These are phyloP conservation scores for Pseudozyma thailandica DNA, from an alignment of 1,284 basidiomycete genomes.

Conservation along the genomic window DNA sequence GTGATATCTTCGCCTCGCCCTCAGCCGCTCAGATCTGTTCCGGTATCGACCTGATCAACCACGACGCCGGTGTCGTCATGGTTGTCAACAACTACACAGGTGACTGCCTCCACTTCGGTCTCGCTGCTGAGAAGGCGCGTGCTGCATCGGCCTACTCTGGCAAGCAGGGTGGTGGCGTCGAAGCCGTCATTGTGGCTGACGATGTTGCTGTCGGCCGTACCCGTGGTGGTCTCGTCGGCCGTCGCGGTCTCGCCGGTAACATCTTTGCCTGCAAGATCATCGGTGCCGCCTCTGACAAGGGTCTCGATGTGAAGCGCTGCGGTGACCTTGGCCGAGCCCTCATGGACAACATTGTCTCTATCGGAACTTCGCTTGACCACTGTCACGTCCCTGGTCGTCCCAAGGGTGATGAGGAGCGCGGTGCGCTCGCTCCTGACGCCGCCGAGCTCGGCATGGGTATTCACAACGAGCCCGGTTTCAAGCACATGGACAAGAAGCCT, in stretches of 20 bases:
- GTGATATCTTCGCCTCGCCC: slow-evolving; percentile 72
- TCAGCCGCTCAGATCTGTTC: slow-evolving; percentile 70
- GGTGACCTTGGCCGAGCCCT: slow-evolving; percentile 73
- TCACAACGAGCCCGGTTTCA: slow-evolving; percentile 74
- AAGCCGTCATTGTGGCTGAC: slow-evolving; percentile 71
- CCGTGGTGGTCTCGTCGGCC: slow-evolving; percentile 70
- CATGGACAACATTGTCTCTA: slow-evolving; percentile 71
- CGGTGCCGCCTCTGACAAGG: slow-evolving; percentile 63
- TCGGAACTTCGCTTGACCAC: slow-evolving; percentile 73
- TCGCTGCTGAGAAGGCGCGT: slow-evolving; percentile 67
- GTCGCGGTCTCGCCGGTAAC: slow-evolving; percentile 70
- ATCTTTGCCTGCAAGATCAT: slow-evolving; percentile 68
- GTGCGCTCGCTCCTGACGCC: slow-evolving; percentile 65
- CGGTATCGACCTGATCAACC: slow-evolving; percentile 70
- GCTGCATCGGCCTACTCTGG: slow-evolving; percentile 58
- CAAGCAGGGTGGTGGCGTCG: slow-evolving; percentile 69
- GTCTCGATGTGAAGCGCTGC: slow-evolving; percentile 56
- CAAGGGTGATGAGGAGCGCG: slow-evolving; percentile 60
- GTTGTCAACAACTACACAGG: slow-evolving; percentile 71
- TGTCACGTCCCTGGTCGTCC: slow-evolving; percentile 73
- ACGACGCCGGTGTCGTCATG: slow-evolving; percentile 68
- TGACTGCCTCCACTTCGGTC: slow-evolving; percentile 71
- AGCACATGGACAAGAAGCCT: slow-evolving; percentile 65
- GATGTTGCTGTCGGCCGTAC: slow-evolving; percentile 71
- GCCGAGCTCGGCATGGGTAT: slow-evolving; percentile 74